Conservation (phyloP, 176 grass and related monocot genomes). For the Pontederia paniculata region DNA sequence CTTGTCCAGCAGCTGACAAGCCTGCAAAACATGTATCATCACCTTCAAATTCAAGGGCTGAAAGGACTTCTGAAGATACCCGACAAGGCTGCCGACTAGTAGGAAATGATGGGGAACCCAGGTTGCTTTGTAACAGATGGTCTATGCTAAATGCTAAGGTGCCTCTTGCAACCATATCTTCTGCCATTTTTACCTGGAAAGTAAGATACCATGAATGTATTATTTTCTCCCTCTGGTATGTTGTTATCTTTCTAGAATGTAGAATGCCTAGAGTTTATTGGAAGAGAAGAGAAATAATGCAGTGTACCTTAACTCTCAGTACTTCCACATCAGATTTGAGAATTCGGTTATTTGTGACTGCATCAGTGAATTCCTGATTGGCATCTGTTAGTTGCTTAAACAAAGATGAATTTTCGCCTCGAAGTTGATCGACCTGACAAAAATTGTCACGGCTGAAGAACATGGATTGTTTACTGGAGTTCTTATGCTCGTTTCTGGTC, state of each 20-base stretch:
- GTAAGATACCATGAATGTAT: background rate
- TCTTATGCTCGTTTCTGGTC: too few species aligned
- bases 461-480: too few species aligned
- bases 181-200: slow-evolving; percentile 77
- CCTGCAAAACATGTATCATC: slow-evolving; percentile 22
- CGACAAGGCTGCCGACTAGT: slow-evolving; percentile 37
- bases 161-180: slow-evolving; percentile 62
- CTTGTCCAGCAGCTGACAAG: slow-evolving; percentile 24
- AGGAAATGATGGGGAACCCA: slow-evolving; percentile 50
- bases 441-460: background rate
- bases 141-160: slow-evolving; percentile 49
- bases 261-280: background rate
- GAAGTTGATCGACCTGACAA: slow-evolving; percentile 61
- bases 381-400: slow-evolving; percentile 55
- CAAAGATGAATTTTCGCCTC: slow-evolving; percentile 46
- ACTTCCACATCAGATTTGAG: slow-evolving; percentile 78
- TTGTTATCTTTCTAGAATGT: background rate
- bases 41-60: slow-evolving; percentile 29
- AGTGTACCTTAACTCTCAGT: slow-evolving; percentile 59
- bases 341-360: slow-evolving; percentile 59
- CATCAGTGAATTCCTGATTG: slow-evolving; percentile 60
- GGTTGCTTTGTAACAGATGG: slow-evolving; percentile 32
- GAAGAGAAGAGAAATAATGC: background rate
- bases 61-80: slow-evolving; percentile 39
- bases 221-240: background rate